Evolutionary conservation across 2,329 filamentous ascomycete species (phyloP).

Genomic region (Aphanocladium album): DNA sequence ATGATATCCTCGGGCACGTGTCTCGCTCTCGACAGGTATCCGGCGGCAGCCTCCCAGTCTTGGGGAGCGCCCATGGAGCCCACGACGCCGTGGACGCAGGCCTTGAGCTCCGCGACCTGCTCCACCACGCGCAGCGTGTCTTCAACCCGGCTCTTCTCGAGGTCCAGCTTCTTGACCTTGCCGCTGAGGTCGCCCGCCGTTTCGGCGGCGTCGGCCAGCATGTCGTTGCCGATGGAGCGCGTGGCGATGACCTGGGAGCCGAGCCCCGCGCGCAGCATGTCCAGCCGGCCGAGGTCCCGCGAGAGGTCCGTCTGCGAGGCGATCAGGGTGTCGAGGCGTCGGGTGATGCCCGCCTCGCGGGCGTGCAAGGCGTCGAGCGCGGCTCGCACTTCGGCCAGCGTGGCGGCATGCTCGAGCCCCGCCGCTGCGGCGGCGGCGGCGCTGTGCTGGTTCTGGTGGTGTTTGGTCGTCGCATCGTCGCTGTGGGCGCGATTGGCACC

Average conservation of each 20-base stretch:
- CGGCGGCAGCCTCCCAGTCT: slow-evolving; percentile 96
- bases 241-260: slow-evolving; percentile 82
- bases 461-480: slow-evolving; percentile 24
- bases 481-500: slow-evolving; percentile 28
- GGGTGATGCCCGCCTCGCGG: slow-evolving; percentile 69
- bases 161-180: slow-evolving; percentile 80
- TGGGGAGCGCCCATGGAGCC: slow-evolving; percentile 97
- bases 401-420: slow-evolving; percentile 64
- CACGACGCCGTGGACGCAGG: slow-evolving; percentile 88
- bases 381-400: slow-evolving; percentile 72
- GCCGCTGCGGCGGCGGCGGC: slow-evolving; percentile 14
- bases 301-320: slow-evolving; percentile 81
- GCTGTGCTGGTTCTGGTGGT: slow-evolving; percentile 14
- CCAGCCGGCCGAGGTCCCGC: slow-evolving; percentile 79
- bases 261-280: slow-evolving; percentile 81
- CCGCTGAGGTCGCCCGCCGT: slow-evolving; percentile 82
- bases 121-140: slow-evolving; percentile 88
- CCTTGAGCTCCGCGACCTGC: slow-evolving; percentile 93
- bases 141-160: slow-evolving; percentile 87
- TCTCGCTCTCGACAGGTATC: slow-evolving; percentile 77
- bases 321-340: slow-evolving; percentile 69
- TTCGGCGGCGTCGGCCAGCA: slow-evolving; percentile 79
- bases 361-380: slow-evolving; percentile 69
- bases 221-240: slow-evolving; percentile 78
- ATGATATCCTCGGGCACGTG: slow-evolving; percentile 77